Conservation (phyloP, 345 rosid genomes). For the Populus ilicifolia region DNA sequence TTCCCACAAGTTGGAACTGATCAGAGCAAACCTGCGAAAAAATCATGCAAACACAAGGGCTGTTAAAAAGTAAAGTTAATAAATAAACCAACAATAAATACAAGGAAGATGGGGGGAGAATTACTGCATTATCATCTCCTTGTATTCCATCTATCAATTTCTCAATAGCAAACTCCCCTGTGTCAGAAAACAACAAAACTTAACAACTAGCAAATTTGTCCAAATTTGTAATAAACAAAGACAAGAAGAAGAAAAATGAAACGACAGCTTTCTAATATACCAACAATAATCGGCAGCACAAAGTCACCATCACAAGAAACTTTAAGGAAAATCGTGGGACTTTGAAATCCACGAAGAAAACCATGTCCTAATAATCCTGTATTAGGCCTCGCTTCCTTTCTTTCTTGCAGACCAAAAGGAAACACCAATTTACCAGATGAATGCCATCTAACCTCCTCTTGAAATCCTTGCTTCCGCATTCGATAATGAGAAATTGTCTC, state of each 20-base stretch:
- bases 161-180: slow-evolving; percentile 77
- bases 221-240: neutral
- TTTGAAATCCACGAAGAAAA: slow-evolving; percentile 59
- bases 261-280: slow-evolving; percentile 18
- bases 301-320: slow-evolving; percentile 81
- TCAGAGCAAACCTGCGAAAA: slow-evolving; percentile 60
- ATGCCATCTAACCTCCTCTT: slow-evolving; percentile 35
- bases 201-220: neutral
- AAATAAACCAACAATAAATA: neutral
- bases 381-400: slow-evolving; percentile 30
- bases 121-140: slow-evolving; percentile 49
- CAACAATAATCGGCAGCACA: slow-evolving; percentile 74
- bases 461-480: slow-evolving; percentile 45
- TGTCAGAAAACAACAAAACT: slow-evolving; percentile 17
- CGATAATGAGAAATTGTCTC: slow-evolving; percentile 52
- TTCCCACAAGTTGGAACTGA: slow-evolving; percentile 61
- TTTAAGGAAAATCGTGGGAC: slow-evolving; percentile 85
- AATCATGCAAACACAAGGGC: neutral
- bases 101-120: neutral
- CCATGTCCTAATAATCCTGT: slow-evolving; percentile 39
- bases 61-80: neutral
- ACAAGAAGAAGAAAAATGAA: neutral
- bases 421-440: slow-evolving; percentile 16
- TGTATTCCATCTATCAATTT: slow-evolving; percentile 43
- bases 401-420: slow-evolving; percentile 15